A percentile compares a stretch with the other conserved stretches of the same genome.
These are phyloP conservation scores for Coleophoma cylindrospora DNA, from an alignment of 2,329 filamentous ascomycete genomes.

Conservation along the genomic window DNA sequence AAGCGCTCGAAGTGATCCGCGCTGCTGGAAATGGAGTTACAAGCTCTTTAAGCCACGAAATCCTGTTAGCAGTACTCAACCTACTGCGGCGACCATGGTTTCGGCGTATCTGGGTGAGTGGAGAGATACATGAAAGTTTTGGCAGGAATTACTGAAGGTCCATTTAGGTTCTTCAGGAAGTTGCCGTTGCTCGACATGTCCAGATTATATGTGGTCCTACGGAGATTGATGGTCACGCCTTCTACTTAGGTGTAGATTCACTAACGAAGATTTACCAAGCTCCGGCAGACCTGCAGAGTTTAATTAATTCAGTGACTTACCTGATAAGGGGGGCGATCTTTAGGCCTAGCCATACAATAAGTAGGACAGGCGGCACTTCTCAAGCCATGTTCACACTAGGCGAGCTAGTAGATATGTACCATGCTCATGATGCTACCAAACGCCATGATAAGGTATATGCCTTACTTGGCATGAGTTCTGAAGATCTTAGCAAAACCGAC, in stretches of 20 bases:
- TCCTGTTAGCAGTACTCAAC: not conserved
- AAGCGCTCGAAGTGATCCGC: conserved; percentile 4
- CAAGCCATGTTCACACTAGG: conserved; percentile 1
- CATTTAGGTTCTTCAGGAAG: conserved; percentile 9
- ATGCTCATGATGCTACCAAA: conserved; percentile 8
- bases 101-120: conserved; percentile 12
- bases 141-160: no score
- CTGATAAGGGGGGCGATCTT: conserved; percentile 2
- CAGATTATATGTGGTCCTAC: conserved; percentile 6
- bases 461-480: conserved; percentile 9
- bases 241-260: conserved; percentile 1
- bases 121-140: no score
- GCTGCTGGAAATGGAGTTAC: not conserved
- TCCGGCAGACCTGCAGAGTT: conserved; percentile 1
- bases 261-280: not conserved
- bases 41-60: not conserved
- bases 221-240: conserved; percentile 6
- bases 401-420: conserved; percentile 11
- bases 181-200: conserved; percentile 8
- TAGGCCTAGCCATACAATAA: conserved; percentile 2
- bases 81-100: conserved; percentile 10
- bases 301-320: conserved; percentile 3
- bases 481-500: conserved; percentile 4
- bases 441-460: conserved; percentile 4
- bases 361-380: not conserved